Conservation (phyloP, 2,329 filamentous ascomycete species). For the Nannizzia gypsea region DNA sequence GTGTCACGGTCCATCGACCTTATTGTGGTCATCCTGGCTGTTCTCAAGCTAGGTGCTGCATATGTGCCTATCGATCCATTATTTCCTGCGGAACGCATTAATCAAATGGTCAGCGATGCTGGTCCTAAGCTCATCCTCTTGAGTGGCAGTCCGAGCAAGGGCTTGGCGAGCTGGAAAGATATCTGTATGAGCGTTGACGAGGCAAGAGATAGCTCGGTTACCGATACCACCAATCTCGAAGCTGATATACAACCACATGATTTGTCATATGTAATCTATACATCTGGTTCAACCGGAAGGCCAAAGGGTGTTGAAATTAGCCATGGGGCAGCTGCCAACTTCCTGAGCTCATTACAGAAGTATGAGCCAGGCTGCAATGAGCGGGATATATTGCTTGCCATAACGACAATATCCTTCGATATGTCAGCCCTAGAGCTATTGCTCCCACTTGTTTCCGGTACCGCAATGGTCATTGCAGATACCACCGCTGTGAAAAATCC, state of each 20-base stretch:
- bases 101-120: constrained; percentile 21
- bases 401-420: constrained; percentile 15
- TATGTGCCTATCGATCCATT: constrained; percentile 31
- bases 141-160: constrained; percentile 14
- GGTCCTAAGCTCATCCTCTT: constrained; percentile 22
- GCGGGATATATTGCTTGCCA: constrained; percentile 13
- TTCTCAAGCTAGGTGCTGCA: constrained; percentile 27
- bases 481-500: constrained; percentile 15
- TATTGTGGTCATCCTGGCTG: constrained; percentile 24
- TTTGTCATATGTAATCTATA: constrained; percentile 27
- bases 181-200: background rate
- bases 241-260: constrained; percentile 19
- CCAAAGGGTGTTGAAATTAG: constrained; percentile 34
- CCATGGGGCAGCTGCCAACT: constrained; percentile 17
- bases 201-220: constrained; percentile 25
- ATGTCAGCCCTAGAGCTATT: constrained; percentile 14
- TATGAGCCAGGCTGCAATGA: constrained; percentile 5
- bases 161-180: background rate
- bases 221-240: constrained; percentile 4
- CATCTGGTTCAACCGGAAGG: constrained; percentile 19
- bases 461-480: constrained; percentile 13
- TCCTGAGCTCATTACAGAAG: constrained; percentile 5
- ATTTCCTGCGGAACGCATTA: constrained; percentile 23
- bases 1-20: constrained; percentile 28
- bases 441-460: constrained; percentile 10